Conservation (phyloP, 163 green algal species). For the Chlorella variabilis region DNA sequence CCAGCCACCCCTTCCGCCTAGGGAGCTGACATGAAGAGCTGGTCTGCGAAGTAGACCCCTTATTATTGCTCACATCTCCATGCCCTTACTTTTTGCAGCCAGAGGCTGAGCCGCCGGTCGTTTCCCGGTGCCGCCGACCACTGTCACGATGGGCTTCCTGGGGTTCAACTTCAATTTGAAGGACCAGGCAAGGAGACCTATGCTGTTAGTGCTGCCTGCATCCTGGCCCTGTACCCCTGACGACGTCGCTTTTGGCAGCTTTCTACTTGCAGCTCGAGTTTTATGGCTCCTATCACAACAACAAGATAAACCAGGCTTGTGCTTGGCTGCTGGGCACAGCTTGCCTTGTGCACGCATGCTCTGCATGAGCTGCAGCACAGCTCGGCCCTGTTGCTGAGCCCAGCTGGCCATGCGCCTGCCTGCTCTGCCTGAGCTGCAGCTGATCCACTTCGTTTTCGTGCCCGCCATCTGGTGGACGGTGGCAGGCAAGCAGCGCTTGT, state of each 20-base stretch:
- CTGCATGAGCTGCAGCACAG: not conserved
- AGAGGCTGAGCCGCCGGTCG: too few species aligned
- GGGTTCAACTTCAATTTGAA: constrained; percentile 69
- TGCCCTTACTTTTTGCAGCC: too few species aligned
- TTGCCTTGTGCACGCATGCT: not conserved
- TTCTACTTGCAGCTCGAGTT: constrained; percentile 72
- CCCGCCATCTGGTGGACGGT: constrained; percentile 79
- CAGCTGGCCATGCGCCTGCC: not conserved
- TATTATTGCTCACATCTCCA: too few species aligned
- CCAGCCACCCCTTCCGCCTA: too few species aligned
- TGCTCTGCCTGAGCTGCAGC: not conserved
- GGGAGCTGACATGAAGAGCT: too few species aligned
- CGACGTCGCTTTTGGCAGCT: not conserved
- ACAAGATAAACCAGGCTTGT: constrained; percentile 73
- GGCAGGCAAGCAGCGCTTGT: not conserved
- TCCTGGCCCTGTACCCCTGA: not conserved
- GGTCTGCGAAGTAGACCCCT: too few species aligned
- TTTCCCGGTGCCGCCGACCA: too few species aligned
- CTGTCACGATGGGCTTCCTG: constrained; percentile 39
- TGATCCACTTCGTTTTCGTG: constrained; percentile 92
- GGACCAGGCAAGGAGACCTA: constrained; percentile 39
- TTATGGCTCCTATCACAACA: constrained; percentile 84
- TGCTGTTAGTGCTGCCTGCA: not conserved
- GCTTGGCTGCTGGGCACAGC: not conserved
- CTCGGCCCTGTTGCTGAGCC: not conserved